Evolutionary conservation across 306 rosid genomes (phyloP), one percentile per base, ranked within the genome.

Genomic region (Trifolium repens): DNA sequence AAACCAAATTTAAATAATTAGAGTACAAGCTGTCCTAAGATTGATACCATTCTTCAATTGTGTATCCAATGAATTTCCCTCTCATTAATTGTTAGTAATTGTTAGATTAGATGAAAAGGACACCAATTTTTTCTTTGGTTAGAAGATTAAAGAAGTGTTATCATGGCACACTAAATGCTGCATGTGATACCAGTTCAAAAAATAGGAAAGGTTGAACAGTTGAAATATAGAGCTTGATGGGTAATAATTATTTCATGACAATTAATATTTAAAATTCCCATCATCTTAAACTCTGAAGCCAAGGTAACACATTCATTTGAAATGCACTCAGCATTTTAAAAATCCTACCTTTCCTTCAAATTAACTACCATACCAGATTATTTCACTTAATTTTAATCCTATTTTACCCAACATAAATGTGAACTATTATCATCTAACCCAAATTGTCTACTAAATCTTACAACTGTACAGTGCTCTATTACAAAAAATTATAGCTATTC

Each of bases 101-200:
- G 43, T 74, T 46, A 16, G 73, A 76, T 71, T 60, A 14, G 70
- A 76, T 67, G 71, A 81, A 79, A 83, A 88, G 82, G 80, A 81
- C 72, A 55, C 16, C 2, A 15, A 78, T 77, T 79, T 85, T 83
- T 80, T 53, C 77, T 80, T 79, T 82, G 58, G 67, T 49, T 55
- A 37, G 24, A 74, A 55, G 40, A 46, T 66, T 65, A 10, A 69
- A 69, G 35, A 13, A 64, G 71, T 27, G 68, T 53, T 69, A 83
- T 81, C n/a, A 82, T 62, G 44, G 27, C 40, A 40, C 5, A 13
- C 52, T 13, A 49, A 52, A 71, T 80, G 84, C 86, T 59, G 80
- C 89, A 84, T 76, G 86, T 84, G 82, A 66, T 67, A 71, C 54
- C 67, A 58, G 70, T 71, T 84, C 66, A 80, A 75, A 68, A 68